These are phyloP conservation scores for Eucalyptus cloeziana DNA, from an alignment of 345 rosid genomes.

Conservation along the genomic window DNA sequence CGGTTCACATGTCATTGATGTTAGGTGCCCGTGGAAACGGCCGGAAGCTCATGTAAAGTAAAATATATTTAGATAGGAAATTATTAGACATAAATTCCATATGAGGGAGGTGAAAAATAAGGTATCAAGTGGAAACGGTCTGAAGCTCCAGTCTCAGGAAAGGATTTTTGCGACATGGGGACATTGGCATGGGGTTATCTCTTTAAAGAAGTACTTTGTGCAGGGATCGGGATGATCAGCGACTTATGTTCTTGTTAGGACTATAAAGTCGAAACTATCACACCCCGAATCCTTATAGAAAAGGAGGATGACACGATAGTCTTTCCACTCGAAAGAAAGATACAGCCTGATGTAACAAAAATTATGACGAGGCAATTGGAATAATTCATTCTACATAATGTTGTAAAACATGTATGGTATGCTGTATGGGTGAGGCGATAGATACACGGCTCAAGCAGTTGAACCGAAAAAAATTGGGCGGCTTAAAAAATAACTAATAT, in stretches of 20 bases:
- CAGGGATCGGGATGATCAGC: neutral
- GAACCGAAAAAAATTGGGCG: neutral
- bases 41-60: neutral
- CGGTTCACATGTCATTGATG: neutral
- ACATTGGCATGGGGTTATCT: neutral
- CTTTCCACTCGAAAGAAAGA: too few species aligned
- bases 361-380: neutral
- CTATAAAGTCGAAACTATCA: neutral
- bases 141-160: neutral
- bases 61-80: neutral
- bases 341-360: too few species aligned
- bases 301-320: too few species aligned
- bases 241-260: neutral
- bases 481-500: neutral
- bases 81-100: neutral
- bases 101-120: neutral
- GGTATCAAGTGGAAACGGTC: neutral
- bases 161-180: neutral
- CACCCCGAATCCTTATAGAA: too few species aligned
- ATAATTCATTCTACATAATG: neutral
- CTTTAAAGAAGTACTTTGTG: neutral
- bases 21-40: neutral
- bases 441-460: neutral
- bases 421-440: neutral
- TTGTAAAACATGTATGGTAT: too few species aligned